Base-by-base conservation (phyloP, 495 filamentous ascomycete genomes). In the Astrothelium subdiscretum region DNA sequence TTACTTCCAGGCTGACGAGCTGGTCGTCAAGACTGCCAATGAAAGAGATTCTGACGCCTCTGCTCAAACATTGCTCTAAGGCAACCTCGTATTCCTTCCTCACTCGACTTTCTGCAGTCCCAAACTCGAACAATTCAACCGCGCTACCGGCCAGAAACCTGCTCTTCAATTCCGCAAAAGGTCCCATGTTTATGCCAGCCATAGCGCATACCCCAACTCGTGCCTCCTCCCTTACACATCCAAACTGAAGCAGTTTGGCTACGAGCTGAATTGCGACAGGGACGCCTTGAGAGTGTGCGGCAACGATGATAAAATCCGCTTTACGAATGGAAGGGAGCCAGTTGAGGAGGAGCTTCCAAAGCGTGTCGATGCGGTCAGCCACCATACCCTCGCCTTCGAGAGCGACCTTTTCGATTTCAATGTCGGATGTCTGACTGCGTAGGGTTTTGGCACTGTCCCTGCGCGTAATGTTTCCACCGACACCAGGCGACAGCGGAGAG, bases 311-410 rank as follows among this genome's bases (percentile, higher is more conserved):
- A 60, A 97, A 86, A 72, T 98, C 94, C 0, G 94, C 91, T 57
- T 81, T 81, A 58, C 86, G 83, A 27, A 98, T 88, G 60, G 94
- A 86, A 26, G 95, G 89, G 72, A 96, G 89, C 92, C 91, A 96
- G 69, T 96, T 97, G 31, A 97, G 76, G 29, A 97, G 75, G 1
- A 97, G 78, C 71, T 94, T 96, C 94, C 94, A 98, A 3, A 98
- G 78, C 57, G 91, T 84, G 61, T 92, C 87, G 2, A 97, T 90
- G 22, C 94, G 83, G 59, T 97, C 91, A 2, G 82, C 81, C 32
- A 98, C 94, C 70, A 87, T 90, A n/a, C 94, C 94, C 76, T 98
- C 94, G n/a, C 94, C 94, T 77, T 97, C 94, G 3, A 98, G 79
- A 18, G 94, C 90, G 4, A 97, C 86, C 68, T 95, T 96, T 67